Evolutionary conservation across 2,329 filamentous ascomycete genomes (phyloP).

Genomic region (Monilinia fructicola): DNA sequence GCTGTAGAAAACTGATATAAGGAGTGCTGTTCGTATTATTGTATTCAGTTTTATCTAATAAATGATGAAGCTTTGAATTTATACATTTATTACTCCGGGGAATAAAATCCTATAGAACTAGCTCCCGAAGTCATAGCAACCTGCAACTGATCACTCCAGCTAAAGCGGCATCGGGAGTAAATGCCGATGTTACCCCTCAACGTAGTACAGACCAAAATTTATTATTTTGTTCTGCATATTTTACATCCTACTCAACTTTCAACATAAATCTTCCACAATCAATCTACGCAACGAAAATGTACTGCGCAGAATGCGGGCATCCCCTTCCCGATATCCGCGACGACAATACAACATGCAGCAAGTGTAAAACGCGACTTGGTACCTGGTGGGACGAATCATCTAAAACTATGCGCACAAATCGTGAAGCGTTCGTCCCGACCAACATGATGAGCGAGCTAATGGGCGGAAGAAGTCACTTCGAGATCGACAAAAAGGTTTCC

Average conservation of each 20-base stretch:
- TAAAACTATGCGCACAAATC: slow-evolving; percentile 37
- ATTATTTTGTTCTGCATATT: slow-evolving; percentile 11
- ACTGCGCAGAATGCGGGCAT: slow-evolving; percentile 38
- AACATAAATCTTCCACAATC: background rate
- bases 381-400: slow-evolving; percentile 40
- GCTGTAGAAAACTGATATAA: background rate
- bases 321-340: slow-evolving; percentile 35
- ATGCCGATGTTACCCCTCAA: slow-evolving; percentile 2
- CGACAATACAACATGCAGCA: slow-evolving; percentile 37
- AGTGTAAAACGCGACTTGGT: slow-evolving; percentile 38
- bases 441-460: slow-evolving; percentile 23
- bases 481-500: slow-evolving; percentile 28
- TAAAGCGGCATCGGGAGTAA: slow-evolving; percentile 8
- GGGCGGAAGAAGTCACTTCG: slow-evolving; percentile 20
- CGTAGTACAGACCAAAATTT: slow-evolving; percentile 16
- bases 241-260: background rate
- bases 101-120: background rate
- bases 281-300: slow-evolving; percentile 27
- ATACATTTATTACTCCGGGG: background rate
- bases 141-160: background rate
- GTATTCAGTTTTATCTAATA: background rate
- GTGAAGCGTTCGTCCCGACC: slow-evolving; percentile 33
- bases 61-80: background rate
- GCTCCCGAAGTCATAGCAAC: background rate
- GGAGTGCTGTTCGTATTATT: background rate